These are phyloP conservation scores for Talaromyces funiculosus DNA, from an alignment of 2,329 filamentous ascomycete species.

Conservation along the genomic window DNA sequence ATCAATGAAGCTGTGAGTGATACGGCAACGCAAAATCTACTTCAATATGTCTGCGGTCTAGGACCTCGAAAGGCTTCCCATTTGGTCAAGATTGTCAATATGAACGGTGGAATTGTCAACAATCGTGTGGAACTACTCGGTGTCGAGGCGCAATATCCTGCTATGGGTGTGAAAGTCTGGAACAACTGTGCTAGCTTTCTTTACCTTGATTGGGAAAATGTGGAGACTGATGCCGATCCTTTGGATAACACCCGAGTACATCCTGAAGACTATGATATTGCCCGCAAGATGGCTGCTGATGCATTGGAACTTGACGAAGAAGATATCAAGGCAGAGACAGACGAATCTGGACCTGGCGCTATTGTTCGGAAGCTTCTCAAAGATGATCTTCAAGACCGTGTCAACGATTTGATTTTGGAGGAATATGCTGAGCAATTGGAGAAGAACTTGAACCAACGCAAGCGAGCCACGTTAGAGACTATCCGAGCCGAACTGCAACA, in stretches of 20 bases:
- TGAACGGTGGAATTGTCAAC: constrained; percentile 79
- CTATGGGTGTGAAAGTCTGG: constrained; percentile 86
- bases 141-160: constrained; percentile 73
- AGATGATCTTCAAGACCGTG: constrained; percentile 86
- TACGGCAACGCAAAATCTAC: constrained; percentile 73
- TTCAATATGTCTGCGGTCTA: constrained; percentile 86
- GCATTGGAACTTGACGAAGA: constrained; percentile 95
- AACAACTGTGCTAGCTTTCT: constrained; percentile 96
- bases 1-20: constrained; percentile 87
- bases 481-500: constrained; percentile 89
- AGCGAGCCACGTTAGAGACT: constrained; percentile 91
- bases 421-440: constrained; percentile 96
- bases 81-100: constrained; percentile 81
- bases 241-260: constrained; percentile 96
- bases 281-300: constrained; percentile 96
- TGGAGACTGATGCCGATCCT: constrained; percentile 77
- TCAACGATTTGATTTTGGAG: constrained; percentile 92
- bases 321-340: constrained; percentile 89
- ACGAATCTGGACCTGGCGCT: constrained; percentile 81
- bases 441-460: constrained; percentile 85
- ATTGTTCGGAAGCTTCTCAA: constrained; percentile 94
- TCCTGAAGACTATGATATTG: constrained; percentile 96
- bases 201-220: constrained; percentile 80
- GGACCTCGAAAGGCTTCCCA: constrained; percentile 86
- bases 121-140: constrained; percentile 84